Evolutionary conservation across 2,329 filamentous ascomycete species (phyloP), one percentile per base, ranked within the genome.

Genomic region (Colletotrichum sansevieriae): DNA sequence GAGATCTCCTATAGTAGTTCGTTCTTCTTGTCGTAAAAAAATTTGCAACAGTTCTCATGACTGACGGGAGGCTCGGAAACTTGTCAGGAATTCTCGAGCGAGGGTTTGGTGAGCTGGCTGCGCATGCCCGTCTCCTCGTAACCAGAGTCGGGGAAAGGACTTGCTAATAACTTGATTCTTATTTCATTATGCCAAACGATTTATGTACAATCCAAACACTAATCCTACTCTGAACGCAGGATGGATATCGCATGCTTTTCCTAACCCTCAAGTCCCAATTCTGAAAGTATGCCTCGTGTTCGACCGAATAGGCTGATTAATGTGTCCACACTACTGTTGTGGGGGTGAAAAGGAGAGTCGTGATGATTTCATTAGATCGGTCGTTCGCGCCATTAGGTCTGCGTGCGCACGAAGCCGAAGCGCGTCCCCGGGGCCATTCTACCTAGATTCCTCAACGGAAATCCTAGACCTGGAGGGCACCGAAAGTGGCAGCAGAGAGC

Each of bases 401-500:
- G 13, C 13, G 2, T 11, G 25, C 29, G 29, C 29, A 29, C 44
- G 9, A 5, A 22, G 4, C 22, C 33, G 29, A 35, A 29, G 15
- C 22, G 15, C 29, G 25, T 29, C n/a, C 37, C 37, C 22, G 22
- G 2, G 11, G 11, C 13, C 7, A 9, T 33, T 4, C 0, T 22
- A 4, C 3, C n/a, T 2, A 2, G 18, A 54, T 3, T 4, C 18
- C 11, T 9, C 33, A 15, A 2, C n/a, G 7, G 15, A 1, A 1
- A 70, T 70, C 12, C 54, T 41, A 70, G 10, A 70, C 68, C 60
- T 70, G 68, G 10, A 70, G 65, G 33, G 60, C 72, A 9, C 68
- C 74, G 4, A 74, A 75, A 57, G 68, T 60, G 9, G 51, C 55
- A 1, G 79, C 79, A 4, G 78, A 80, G 65, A 82, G 73, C 29